Conservation (phyloP, 306 rosid genomes). For the Malus sieversii region DNA sequence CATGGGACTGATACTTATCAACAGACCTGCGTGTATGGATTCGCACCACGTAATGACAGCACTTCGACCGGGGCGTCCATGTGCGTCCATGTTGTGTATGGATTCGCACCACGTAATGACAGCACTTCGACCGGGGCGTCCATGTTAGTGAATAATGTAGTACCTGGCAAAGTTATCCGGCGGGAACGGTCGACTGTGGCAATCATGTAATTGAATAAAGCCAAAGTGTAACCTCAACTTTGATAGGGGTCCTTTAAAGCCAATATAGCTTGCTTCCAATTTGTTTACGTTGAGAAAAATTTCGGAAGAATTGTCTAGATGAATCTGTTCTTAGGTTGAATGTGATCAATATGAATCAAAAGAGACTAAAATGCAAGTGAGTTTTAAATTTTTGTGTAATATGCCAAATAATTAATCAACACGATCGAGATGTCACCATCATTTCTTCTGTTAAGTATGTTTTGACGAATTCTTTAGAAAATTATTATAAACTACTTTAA, state of each 20-base stretch:
- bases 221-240: not conserved
- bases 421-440: too few relatives aligned
- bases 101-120: not conserved
- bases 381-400: too few relatives aligned
- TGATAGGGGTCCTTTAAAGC: not conserved
- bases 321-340: too few relatives aligned
- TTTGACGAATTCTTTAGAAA: too few relatives aligned
- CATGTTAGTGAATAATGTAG: slow-evolving; percentile 11
- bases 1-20: slow-evolving; percentile 13
- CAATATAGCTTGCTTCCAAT: too few relatives aligned
- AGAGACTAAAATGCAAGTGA: too few relatives aligned
- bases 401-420: too few relatives aligned
- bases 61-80: slow-evolving; percentile 9
- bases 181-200: not conserved
- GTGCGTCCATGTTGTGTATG: not conserved
- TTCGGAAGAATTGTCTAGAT: too few relatives aligned
- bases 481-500: too few relatives aligned
- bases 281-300: too few relatives aligned
- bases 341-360: too few relatives aligned
- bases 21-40: not conserved
- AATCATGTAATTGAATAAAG: not conserved
- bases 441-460: too few relatives aligned
- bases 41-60: not conserved
- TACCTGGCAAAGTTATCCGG: not conserved
- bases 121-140: slow-evolving; percentile 9